Base-by-base conservation (phyloP, 768 basidiomycete genomes). In the Pulveroboletus sp. region DNA sequence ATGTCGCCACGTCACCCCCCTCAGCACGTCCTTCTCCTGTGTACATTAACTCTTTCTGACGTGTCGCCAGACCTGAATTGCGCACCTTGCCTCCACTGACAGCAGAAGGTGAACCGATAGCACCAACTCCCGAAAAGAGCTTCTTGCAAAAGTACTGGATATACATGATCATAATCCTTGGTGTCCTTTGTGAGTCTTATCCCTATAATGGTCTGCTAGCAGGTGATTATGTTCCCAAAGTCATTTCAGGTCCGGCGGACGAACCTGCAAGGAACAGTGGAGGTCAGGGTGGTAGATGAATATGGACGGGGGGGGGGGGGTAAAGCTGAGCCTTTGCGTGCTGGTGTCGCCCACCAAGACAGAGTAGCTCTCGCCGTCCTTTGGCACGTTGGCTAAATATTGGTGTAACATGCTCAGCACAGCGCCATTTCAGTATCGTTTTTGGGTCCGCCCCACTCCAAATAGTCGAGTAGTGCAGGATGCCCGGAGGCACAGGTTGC, bases 61-160 rank as follows among this genome's bases (percentile, higher is more conserved):
- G 39, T 21, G 14, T 15, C 26, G 33, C 43, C 60, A 91, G 89
- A 50, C 86, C 86, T 39, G 78, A 80, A 51, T 74, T 91, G 35
- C 81, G 79, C 46, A 69, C 74, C 1, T 87, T 88, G 8, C 86
- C 85, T 8, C 81, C 80, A 5, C 65, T 90, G 21, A 81, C 81
- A 8, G 69, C 79, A 14, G 74, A 85, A 60, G 89, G 89, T 40
- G 77, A 81, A 59, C 77, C 81, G 17, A 71, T 86, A 21, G 64
- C 74, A 50, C 78, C 83, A 0, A 64, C 72, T 31, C 76, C 78
- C 0, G 89, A 94, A 62, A 87, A 92, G 67, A 72, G 81, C 10
- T 90, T 93, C 67, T 49, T 93, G 37, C 86, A 90, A 61, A 93
- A 93, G 65, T 94, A 94, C 67, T 94, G 93, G 93, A 73, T 93